Conservation (phyloP, 108 stramenopile species). For the Epipyxis sp. region DNA sequence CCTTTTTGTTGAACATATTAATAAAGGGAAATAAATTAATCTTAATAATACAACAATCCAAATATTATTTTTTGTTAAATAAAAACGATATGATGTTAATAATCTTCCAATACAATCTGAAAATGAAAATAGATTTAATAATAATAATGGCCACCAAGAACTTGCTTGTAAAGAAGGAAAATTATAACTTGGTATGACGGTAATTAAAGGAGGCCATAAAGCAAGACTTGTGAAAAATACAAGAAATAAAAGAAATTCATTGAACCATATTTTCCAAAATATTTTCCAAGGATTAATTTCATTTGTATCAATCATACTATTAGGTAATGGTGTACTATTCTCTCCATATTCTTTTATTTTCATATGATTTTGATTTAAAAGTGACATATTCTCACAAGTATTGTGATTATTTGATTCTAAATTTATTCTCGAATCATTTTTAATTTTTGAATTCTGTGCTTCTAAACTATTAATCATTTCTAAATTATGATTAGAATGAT, state of each 20-base stretch:
- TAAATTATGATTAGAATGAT: background rate
- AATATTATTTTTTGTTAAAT: conserved; percentile 21
- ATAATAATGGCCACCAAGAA: conserved; percentile 18
- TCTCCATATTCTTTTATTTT: background rate
- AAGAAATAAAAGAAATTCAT: background rate
- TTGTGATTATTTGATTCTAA: too few species aligned
- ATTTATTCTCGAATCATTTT: background rate
- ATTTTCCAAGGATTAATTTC: background rate
- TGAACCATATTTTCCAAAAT: background rate
- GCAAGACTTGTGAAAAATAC: background rate
- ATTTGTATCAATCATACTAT: background rate
- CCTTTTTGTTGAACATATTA: background rate
- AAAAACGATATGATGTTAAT: background rate
- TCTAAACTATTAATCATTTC: background rate
- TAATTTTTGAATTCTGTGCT: background rate
- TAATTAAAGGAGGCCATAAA: conserved; percentile 1
- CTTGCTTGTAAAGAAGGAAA: conserved; percentile 1
- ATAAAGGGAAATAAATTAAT: background rate
- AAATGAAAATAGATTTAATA: background rate
- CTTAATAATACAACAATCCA: background rate
- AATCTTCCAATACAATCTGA: conserved; percentile 1
- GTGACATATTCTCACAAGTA: background rate
- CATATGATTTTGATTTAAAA: too few species aligned
- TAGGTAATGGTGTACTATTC: background rate
- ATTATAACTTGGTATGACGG: conserved; percentile 11